phyloP scores from a whole-genome alignment of 345 rosid species.

The Populus ilicifolia region DNA sequence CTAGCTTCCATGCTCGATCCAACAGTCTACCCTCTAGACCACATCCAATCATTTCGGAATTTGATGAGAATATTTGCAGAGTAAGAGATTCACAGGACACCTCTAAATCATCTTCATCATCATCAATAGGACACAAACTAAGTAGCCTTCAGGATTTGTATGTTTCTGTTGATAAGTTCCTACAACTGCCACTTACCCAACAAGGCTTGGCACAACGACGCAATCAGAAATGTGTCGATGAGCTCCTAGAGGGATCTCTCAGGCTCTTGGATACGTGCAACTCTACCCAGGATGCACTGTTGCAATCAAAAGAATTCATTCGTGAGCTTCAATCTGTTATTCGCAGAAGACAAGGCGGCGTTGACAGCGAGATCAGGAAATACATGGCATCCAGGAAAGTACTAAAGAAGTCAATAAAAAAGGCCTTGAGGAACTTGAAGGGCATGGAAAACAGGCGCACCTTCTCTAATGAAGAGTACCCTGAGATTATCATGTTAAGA shows the following conservation, averaged over 20 bases:
- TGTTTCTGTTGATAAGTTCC: background rate
- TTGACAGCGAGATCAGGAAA: background rate
- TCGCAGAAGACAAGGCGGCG: background rate
- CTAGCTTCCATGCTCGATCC: background rate
- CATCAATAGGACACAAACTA: background rate
- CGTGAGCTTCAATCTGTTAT: background rate
- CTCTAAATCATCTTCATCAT: background rate
- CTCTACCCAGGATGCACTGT: background rate
- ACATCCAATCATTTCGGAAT: background rate
- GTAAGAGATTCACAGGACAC: background rate
- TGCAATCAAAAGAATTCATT: background rate
- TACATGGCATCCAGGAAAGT: background rate
- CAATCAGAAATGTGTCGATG: background rate
- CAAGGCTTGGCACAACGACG: background rate
- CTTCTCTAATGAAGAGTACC: background rate
- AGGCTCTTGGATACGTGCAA: background rate
- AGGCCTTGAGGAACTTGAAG: background rate
- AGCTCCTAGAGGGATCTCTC: background rate
- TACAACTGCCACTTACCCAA: background rate
- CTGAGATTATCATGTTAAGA: constrained; percentile 9
- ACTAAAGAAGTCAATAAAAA: background rate
- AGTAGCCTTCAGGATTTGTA: background rate
- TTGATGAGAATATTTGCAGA: background rate
- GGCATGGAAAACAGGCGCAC: background rate
- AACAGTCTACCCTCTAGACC: background rate